A percentile compares a stretch with the other conserved stretches of the same genome.
phyloP scores from a whole-genome alignment of 352 stramenopile species.

The Sclerospora graminicola region DNA sequence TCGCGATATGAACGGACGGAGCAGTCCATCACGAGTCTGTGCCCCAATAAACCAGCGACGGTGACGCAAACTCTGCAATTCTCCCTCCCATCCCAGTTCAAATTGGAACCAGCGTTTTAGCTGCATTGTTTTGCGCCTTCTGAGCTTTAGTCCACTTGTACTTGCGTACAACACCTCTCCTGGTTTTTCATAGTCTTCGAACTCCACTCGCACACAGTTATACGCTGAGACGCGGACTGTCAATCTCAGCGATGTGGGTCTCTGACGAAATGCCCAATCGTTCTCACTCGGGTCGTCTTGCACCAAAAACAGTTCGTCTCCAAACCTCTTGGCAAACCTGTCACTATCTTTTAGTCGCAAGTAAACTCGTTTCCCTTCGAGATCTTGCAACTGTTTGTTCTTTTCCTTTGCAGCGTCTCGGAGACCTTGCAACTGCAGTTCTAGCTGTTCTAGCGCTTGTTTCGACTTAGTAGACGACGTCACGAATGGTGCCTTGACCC shows the following conservation, averaged over 20 bases:
- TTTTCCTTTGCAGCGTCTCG: conserved; percentile 18
- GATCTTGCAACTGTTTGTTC: conserved; percentile 23
- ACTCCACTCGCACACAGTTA: conserved; percentile 46
- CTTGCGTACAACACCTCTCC: conserved; percentile 36
- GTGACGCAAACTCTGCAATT: no score
- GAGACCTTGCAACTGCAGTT: no score
- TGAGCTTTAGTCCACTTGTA: no score
- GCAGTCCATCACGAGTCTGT: conserved; percentile 49
- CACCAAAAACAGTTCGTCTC: conserved; percentile 38
- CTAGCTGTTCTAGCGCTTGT: no score
- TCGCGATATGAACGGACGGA: conserved; percentile 50
- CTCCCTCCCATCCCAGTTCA: conserved; percentile 53
- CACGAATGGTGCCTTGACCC: no score
- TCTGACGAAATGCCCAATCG: conserved; percentile 54
- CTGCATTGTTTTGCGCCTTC: no score
- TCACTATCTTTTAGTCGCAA: conserved; percentile 23
- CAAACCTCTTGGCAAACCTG: conserved; percentile 51
- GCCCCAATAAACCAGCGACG: conserved; percentile 64
- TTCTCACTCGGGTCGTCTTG: conserved; percentile 46
- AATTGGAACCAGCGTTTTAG: conserved; percentile 61
- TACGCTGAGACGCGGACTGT: conserved; percentile 27
- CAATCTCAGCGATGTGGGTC: conserved; percentile 40
- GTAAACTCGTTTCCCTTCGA: conserved; percentile 47
- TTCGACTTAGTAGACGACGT: no score
- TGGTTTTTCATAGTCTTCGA: conserved; percentile 30